A percentile compares a stretch with the other conserved stretches of the same genome.
phyloP scores from a whole-genome alignment of 345 rosid species.

The Boechera divaricarpa region DNA sequence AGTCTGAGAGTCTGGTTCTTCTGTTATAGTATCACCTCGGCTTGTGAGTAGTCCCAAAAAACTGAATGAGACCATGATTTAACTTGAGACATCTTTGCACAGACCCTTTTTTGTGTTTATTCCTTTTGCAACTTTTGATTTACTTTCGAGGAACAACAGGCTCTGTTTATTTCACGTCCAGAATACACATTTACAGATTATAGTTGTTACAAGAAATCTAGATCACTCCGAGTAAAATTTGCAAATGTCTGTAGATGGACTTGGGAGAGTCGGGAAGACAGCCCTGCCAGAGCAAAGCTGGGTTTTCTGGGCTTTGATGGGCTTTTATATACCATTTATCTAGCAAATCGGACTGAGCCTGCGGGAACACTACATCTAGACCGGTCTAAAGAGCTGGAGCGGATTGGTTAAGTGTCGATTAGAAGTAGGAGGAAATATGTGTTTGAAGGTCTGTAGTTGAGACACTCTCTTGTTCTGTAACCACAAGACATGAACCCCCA shows the following conservation, averaged over 20 bases:
- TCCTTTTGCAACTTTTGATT: slow-evolving; percentile 16
- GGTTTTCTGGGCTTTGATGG: not conserved
- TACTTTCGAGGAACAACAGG: slow-evolving; percentile 22
- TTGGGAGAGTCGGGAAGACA: not conserved
- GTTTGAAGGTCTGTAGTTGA: not conserved
- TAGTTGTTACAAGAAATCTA: slow-evolving; percentile 13
- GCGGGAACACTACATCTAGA: not conserved
- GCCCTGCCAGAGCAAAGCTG: not conserved
- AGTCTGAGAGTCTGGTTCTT: slow-evolving; percentile 15
- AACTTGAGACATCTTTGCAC: slow-evolving; percentile 15
- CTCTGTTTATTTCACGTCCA: slow-evolving; percentile 8
- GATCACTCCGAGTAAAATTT: not conserved
- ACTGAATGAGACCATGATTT: slow-evolving; percentile 29
- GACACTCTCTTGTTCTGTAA: not conserved
- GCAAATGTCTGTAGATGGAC: not conserved
- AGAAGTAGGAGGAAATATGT: not conserved
- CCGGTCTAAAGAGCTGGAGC: slow-evolving; percentile 2
- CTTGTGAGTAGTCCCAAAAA: slow-evolving; percentile 36
- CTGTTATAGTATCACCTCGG: slow-evolving; percentile 24
- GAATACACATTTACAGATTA: slow-evolving; percentile 13
- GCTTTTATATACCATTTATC: not conserved
- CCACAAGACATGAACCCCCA: not conserved
- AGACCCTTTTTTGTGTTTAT: slow-evolving; percentile 29
- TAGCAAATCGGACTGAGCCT: not conserved
- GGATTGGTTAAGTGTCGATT: not conserved